Evolutionary conservation across 352 stramenopile genomes (phyloP).

Genomic region (Phytophthora capsici): DNA sequence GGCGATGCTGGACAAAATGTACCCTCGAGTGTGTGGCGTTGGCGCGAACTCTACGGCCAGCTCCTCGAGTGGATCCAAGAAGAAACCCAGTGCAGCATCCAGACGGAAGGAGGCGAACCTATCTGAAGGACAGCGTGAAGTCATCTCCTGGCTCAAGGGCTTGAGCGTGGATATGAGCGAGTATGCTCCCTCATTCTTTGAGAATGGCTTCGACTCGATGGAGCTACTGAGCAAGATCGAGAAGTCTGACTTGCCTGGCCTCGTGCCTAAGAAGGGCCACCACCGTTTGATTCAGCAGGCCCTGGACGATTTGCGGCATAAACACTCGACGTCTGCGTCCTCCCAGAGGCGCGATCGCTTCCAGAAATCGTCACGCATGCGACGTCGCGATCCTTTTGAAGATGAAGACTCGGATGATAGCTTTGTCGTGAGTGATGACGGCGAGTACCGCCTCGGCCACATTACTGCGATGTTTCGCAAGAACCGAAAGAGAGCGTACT

Average conservation of each 20-base stretch:
- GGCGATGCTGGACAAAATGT: slow-evolving; percentile 82
- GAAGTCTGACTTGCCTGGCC: slow-evolving; percentile 63
- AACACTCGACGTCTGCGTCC: slow-evolving; percentile 63
- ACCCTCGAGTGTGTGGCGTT: slow-evolving; percentile 75
- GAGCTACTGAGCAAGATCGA: slow-evolving; percentile 84
- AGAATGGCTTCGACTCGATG: slow-evolving; percentile 90
- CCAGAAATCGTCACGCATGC: slow-evolving; percentile 31
- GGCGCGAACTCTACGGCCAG: slow-evolving; percentile 21
- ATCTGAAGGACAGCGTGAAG: slow-evolving; percentile 77
- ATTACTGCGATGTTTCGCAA: slow-evolving; percentile 86
- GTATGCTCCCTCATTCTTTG: slow-evolving; percentile 85
- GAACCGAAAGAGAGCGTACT: slow-evolving; percentile 76
- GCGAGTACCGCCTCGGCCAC: slow-evolving; percentile 75
- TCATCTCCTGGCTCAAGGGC: slow-evolving; percentile 74
- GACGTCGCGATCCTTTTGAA: slow-evolving; percentile 67
- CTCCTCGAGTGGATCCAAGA: slow-evolving; percentile 34
- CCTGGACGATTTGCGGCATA: slow-evolving; percentile 74
- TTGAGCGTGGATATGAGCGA: slow-evolving; percentile 86
- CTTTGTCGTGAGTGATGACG: slow-evolving; percentile 82
- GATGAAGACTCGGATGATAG: slow-evolving; percentile 90
- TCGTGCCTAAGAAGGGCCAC: slow-evolving; percentile 87
- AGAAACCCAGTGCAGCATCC: slow-evolving; percentile 28
- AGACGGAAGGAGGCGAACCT: slow-evolving; percentile 61
- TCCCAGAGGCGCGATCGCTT: slow-evolving; percentile 40
- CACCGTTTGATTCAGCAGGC: slow-evolving; percentile 85